Evolutionary conservation across 2,329 filamentous ascomycete species (phyloP).

Genomic region (Fusarium sp.): DNA sequence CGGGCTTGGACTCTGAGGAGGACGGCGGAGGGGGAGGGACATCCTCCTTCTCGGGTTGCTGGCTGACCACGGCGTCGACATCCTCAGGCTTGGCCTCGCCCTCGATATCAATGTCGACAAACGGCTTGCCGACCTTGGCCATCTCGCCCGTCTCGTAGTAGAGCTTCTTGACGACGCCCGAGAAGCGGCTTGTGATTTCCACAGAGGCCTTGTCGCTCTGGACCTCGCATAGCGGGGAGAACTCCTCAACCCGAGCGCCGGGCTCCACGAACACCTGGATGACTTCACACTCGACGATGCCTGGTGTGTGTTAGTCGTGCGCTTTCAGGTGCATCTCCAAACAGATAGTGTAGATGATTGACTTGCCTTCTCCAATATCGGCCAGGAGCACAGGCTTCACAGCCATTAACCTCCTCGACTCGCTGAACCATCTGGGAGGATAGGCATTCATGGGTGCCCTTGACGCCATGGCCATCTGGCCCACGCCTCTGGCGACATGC

Average conservation of each 20-base stretch:
- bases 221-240: conserved; percentile 97
- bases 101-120: conserved; percentile 95
- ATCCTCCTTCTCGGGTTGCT: conserved; percentile 47
- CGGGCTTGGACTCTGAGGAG: conserved; percentile 21
- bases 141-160: conserved; percentile 97
- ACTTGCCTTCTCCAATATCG: conserved; percentile 85
- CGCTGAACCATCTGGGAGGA: conserved; percentile 62
- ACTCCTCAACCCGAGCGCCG: conserved; percentile 95
- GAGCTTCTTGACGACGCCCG: conserved; percentile 94
- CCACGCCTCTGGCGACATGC: conserved; percentile 57
- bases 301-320: conserved; percentile 58
- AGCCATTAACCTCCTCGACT: conserved; percentile 61
- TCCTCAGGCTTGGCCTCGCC: conserved; percentile 71
- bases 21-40: conserved; percentile 41
- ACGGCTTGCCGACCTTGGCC: conserved; percentile 92
- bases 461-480: conserved; percentile 49
- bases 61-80: conserved; percentile 50
- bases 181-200: conserved; percentile 95
- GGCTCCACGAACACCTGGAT: conserved; percentile 99
- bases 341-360: neutral
- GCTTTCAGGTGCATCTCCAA: neutral
- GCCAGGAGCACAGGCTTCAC: conserved; percentile 86
- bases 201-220: conserved; percentile 95
- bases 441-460: conserved; percentile 45
- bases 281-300: conserved; percentile 97